These are phyloP conservation scores for Podospora appendiculata DNA, from an alignment of 495 filamentous ascomycete species.

Conservation along the genomic window DNA sequence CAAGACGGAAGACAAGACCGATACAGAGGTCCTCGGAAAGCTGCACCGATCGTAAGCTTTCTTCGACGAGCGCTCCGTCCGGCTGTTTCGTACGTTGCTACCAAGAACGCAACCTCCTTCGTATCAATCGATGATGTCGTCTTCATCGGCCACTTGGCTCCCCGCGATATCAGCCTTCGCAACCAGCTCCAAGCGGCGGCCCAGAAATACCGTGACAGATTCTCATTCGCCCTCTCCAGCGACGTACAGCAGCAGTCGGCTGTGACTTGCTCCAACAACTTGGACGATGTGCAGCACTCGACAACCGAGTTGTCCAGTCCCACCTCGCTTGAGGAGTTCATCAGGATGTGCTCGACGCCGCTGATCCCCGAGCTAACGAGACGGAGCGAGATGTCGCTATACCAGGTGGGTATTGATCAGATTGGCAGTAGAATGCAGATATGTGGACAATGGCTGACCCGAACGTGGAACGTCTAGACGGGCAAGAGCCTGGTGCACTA, in stretches of 20 bases:
- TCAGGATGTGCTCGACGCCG: constrained; percentile 24
- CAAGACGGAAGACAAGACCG: constrained; percentile 18
- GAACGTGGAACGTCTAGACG: constrained; percentile 16
- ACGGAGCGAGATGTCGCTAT: constrained; percentile 32
- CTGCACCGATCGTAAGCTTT: constrained; percentile 30
- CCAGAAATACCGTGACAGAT: constrained; percentile 25
- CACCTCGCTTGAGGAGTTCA: constrained; percentile 26
- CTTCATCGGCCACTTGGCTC: constrained; percentile 30
- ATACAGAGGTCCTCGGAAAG: constrained; percentile 35
- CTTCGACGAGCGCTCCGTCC: constrained; percentile 30
- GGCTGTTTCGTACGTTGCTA: constrained; percentile 19
- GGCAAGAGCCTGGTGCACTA: constrained; percentile 41
- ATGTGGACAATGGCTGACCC: neutral
- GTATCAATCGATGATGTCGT: constrained; percentile 32
- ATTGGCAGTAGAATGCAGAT: neutral
- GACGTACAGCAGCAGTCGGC: constrained; percentile 11
- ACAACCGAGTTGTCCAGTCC: constrained; percentile 22
- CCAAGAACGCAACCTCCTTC: constrained; percentile 23
- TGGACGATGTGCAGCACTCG: constrained; percentile 26
- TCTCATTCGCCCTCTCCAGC: constrained; percentile 31
- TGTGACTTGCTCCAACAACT: constrained; percentile 34
- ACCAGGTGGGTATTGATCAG: constrained; percentile 24
- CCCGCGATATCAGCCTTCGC: constrained; percentile 12
- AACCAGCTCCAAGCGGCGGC: constrained; percentile 20
- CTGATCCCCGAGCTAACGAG: constrained; percentile 39